Evolutionary conservation across 805 yeast species (phyloP), one percentile per base, ranked within the genome.

Genomic region (Candida ulmi): DNA sequence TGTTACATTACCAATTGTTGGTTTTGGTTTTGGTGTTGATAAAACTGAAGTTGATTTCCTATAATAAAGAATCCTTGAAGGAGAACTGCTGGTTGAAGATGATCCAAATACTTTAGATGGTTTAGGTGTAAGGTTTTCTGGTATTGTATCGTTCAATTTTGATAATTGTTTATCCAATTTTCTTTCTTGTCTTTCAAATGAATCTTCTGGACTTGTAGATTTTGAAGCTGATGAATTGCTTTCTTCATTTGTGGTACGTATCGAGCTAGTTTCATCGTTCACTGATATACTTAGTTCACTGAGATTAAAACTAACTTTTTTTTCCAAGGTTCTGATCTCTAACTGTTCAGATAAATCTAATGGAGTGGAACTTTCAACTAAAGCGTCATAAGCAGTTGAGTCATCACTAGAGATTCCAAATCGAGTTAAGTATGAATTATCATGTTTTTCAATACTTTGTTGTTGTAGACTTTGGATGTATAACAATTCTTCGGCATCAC

Each of bases 171-270:
- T 37, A 30, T 52, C 57, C 9, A 50, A 17, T 3, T 24, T 19
- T 5, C 41, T 30, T 30, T 52, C 57, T 17, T 44, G 47, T 29
- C 46, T 40, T 37, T 52, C 57, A 35, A 52, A 50, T 12, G 57
- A 50, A 29, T 49, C 50, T 32, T 46, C 52, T 3, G 52, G 48
- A 16, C 47, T 40, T 30, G 45, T 33, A 17, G 47, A 34, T 17
- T 34, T 33, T 7, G 42, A 33, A 23, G 8, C 15, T 17, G 33
- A 30, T 17, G 5, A 5, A 11, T 23, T n/a, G 11, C 33, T 30
- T 18, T 23, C 8, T 17, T 7, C 11, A 18, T 31, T 31, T 3
- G 26, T 5, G 16, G 5, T n/a, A 6, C 17, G 19, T 8, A 6
- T 21, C 17, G 34, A 19, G 26, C 17, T 28, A 5, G 17, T 17